Base-by-base conservation (phyloP, 2,329 filamentous ascomycete genomes). In the Neurospora sp. region DNA sequence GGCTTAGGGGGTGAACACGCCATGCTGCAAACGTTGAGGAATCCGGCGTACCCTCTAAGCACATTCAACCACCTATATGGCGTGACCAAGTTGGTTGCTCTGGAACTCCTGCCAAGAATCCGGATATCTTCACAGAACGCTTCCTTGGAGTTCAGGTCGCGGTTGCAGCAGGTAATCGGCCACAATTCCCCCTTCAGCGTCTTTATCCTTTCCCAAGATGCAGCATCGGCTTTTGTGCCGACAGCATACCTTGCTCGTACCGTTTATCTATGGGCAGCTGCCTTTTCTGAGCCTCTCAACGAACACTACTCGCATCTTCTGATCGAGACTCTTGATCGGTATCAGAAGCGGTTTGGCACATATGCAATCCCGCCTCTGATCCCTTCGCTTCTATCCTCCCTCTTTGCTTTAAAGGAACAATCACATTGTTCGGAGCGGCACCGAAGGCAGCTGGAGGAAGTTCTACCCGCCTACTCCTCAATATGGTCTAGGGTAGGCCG, bases 41-140 rank as follows among this genome's bases (percentile, higher is more conserved):
- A 72, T 38, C 76, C 78, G 1, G 77, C 77, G 1, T 80, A 82
- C 41, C 78, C 80, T 4, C 69, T 82, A n/a, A 79, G 77, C 46
- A 81, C 79, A 1, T 82, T 83, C 70, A 82, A 81, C 69, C 82
- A 83, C 71, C 74, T 83, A 1, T 81, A 79, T 71, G 74, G 77
- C 4, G 80, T 83, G 43, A 77, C 80, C 68, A 78, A 77, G 70
- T 76, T 80, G 8, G 77, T 82, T 68, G 66, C 69, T n/a, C 38
- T 67, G 10, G 70, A 68, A 62, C 67, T 69, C 67, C 70, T 71
- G 41, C 67, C 68, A 68, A 65, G 65, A 69, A 43, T 71, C 39
- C 68, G 67, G 1, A 57, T 43, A 1, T 39, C 57, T 15, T 33
- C 36, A 68, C 40, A 71, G 72, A 12, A 72, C 69, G 8, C 73